Evolutionary conservation across 768 basidiomycete genomes (phyloP).

Genomic region (Boletellus sp.): DNA sequence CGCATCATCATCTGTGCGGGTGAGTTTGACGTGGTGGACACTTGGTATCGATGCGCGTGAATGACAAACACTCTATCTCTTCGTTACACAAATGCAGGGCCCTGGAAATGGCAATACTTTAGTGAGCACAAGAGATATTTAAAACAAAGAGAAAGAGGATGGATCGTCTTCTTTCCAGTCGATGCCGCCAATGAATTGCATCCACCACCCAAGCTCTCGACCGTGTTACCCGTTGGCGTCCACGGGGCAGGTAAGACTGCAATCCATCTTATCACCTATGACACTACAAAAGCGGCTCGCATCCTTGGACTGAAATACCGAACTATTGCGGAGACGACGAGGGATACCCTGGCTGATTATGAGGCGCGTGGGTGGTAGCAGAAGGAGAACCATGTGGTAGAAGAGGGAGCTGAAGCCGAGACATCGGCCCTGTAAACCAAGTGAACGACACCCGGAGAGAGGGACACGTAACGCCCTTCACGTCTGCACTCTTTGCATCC

Average conservation of each 20-base stretch:
- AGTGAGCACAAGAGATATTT: slow-evolving; percentile 13
- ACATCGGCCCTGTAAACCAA: too few species aligned
- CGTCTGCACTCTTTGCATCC: too few species aligned
- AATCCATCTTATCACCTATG: slow-evolving; percentile 28
- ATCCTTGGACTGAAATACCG: slow-evolving; percentile 43
- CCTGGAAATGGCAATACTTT: slow-evolving; percentile 32
- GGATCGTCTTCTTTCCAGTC: slow-evolving; percentile 20
- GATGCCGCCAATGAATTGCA: slow-evolving; percentile 35
- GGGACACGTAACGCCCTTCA: too few species aligned
- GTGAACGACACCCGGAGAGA: too few species aligned
- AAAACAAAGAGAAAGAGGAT: too few species aligned
- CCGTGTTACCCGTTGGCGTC: slow-evolving; percentile 30
- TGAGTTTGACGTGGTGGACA: neutral
- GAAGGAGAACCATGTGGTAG: too few species aligned
- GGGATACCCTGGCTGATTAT: slow-evolving; percentile 42
- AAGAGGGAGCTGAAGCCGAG: neutral
- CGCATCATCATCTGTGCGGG: slow-evolving; percentile 50
- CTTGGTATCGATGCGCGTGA: neutral
- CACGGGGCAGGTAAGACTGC: slow-evolving; percentile 31
- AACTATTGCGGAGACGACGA: slow-evolving; percentile 37
- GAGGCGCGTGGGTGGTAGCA: slow-evolving; percentile 41
- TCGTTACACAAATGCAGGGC: slow-evolving; percentile 4
- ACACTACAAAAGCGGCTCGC: slow-evolving; percentile 36
- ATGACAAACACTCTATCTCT: neutral
- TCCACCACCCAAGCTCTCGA: slow-evolving; percentile 31